Base-by-base conservation (phyloP, 2,329 filamentous ascomycete genomes). In the Alternaria sp. region DNA sequence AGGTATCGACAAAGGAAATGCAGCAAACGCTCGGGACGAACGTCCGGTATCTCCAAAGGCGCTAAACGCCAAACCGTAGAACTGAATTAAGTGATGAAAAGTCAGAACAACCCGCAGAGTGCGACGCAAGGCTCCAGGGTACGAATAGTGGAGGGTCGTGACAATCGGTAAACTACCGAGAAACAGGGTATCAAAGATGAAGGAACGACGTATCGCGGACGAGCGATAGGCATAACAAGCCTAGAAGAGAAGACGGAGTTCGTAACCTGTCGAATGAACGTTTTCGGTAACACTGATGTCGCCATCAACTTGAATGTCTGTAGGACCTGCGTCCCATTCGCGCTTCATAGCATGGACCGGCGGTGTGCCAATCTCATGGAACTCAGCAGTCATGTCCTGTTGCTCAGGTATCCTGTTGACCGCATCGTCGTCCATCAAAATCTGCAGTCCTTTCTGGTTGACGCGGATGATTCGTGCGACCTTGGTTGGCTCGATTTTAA, bases 371-470 rank as follows among this genome's bases (percentile, higher is more conserved):
- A 91, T 82, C 67, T 95, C 89, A 56, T 91, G 84, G 58, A 89
- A 86, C 68, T 90, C 87, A 40, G 85, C 85, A 36, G 84, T 81
- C 90, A 98, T 95, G 72, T 97, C 94, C 77, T 98, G 92, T 31
- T 93, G 93, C 79, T 99, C 95, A 2, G 88, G 86, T 51, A 98
- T 82, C 75, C 94, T 90, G 42, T 86, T 85, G 31, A 98, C 86
- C 46, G 96, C 89, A 62, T 97, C 93, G 71, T 98, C 93, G 71
- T 98, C 95, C 68, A 98, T 85, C 72, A 96, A 87, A 54, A 98
- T 88, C 70, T 93, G 88, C 1, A 97, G 79, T 0, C 92, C 92
- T 63, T 88, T 88, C 13, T 88, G 83, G 40, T 91, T 89, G 52
- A 93, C 82, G 56, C 88, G 91, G 4, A 96, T 82, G 1, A 89